Evolutionary conservation across 768 basidiomycete species (phyloP).

Genomic region (Tylopilus rubrobrunneus): DNA sequence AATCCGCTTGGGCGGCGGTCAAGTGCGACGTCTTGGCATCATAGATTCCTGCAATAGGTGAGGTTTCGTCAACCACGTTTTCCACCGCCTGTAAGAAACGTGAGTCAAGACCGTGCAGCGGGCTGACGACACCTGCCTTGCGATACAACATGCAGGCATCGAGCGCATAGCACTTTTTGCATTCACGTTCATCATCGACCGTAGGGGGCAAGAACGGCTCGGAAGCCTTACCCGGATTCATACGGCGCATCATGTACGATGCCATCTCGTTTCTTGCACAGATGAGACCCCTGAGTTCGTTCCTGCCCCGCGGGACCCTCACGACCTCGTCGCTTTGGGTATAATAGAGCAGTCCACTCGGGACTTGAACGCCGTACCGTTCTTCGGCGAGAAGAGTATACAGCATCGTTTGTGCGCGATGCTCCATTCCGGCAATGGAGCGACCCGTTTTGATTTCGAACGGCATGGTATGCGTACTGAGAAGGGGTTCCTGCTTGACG

Average conservation of each 20-base stretch:
- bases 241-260: slow-evolving; percentile 61
- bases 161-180: slow-evolving; percentile 75
- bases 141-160: slow-evolving; percentile 95
- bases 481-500: slow-evolving; percentile 16
- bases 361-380: slow-evolving; percentile 80
- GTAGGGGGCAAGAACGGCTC: slow-evolving; percentile 80
- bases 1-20: slow-evolving; percentile 57
- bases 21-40: slow-evolving; percentile 79
- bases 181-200: slow-evolving; percentile 75
- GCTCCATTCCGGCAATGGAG: slow-evolving; percentile 74
- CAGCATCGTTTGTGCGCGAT: slow-evolving; percentile 96
- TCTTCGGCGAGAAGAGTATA: slow-evolving; percentile 90
- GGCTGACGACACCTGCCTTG: slow-evolving; percentile 44
- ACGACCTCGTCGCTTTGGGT: slow-evolving; percentile 89
- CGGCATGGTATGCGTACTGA: slow-evolving; percentile 46
- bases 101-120: background rate
- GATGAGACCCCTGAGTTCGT: slow-evolving; percentile 85
- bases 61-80: slow-evolving; percentile 47
- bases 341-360: slow-evolving; percentile 87
- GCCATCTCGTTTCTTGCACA: slow-evolving; percentile 82
- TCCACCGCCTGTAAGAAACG: slow-evolving; percentile 57
- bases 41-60: slow-evolving; percentile 66
- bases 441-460: slow-evolving; percentile 97
- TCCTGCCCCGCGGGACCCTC: slow-evolving; percentile 70
- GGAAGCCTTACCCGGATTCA: slow-evolving; percentile 19